These are phyloP conservation scores for Austroboletus novae-zelandiae DNA, from an alignment of 1,284 basidiomycete genomes.

Conservation along the genomic window DNA sequence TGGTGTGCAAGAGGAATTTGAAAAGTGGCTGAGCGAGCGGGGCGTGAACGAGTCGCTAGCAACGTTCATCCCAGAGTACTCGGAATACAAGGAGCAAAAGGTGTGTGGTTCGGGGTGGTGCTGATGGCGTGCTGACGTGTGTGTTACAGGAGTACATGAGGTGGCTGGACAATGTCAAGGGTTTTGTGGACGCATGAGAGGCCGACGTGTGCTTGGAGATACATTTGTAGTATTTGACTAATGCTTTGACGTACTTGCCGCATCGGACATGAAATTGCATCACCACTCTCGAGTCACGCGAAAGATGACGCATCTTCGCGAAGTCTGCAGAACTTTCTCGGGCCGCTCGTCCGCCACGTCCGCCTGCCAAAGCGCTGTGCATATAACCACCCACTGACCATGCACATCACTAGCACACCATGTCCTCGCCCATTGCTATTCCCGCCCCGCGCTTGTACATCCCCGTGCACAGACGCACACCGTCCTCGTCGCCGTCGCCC, in stretches of 20 bases:
- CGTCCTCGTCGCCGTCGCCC: not conserved
- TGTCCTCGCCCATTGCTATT: constrained; percentile 19
- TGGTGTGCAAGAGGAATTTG: constrained; percentile 59
- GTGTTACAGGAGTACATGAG: constrained; percentile 78
- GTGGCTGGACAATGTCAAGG: constrained; percentile 86
- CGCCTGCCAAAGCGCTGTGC: not conserved
- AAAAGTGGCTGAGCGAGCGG: constrained; percentile 45
- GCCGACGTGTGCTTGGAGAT: not conserved
- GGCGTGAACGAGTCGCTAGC: constrained; percentile 84
- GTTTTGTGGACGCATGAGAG: constrained; percentile 71
- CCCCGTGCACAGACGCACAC: constrained; percentile 26
- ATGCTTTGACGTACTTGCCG: constrained; percentile 10
- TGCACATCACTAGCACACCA: not conserved
- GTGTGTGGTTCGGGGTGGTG: constrained; percentile 35
- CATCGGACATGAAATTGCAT: constrained; percentile 12
- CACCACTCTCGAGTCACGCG: constrained; percentile 10
- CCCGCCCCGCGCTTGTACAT: constrained; percentile 16
- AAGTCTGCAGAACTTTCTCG: constrained; percentile 25
- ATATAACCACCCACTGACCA: not conserved
- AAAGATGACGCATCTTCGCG: not conserved
- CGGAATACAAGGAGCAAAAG: constrained; percentile 89
- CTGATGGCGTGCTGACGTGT: constrained; percentile 3
- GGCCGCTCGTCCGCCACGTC: not conserved
- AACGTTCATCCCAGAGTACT: constrained; percentile 80
- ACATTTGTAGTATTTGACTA: constrained; percentile 12